These are phyloP conservation scores for Brassica nigra DNA, from an alignment of 345 rosid genomes.

Conservation along the genomic window DNA sequence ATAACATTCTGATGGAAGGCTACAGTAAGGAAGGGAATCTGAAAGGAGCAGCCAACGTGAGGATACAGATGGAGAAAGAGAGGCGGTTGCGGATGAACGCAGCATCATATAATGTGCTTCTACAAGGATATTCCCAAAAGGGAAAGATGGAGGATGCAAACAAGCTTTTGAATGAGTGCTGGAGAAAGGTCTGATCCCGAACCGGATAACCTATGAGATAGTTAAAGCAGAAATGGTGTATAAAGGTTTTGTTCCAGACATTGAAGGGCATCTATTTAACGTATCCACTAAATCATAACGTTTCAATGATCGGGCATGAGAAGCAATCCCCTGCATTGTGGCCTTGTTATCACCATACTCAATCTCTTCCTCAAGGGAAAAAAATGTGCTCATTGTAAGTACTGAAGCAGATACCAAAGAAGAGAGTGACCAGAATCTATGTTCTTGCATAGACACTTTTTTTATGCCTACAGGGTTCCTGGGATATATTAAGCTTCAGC, in stretches of 20 bases:
- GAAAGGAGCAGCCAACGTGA: slow-evolving; percentile 58
- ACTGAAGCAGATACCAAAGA: too few species aligned
- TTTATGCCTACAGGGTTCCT: not conserved
- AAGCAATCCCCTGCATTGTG: slow-evolving; percentile 1
- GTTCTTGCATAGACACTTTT: too few species aligned
- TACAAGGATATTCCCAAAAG: slow-evolving; percentile 64
- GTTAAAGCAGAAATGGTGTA: slow-evolving; percentile 74
- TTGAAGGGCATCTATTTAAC: slow-evolving; percentile 72
- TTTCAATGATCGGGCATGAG: not conserved
- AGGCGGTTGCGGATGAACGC: slow-evolving; percentile 61
- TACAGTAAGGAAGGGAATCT: slow-evolving; percentile 73
- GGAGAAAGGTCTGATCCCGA: slow-evolving; percentile 81
- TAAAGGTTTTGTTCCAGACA: slow-evolving; percentile 83
- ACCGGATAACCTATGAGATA: slow-evolving; percentile 63
- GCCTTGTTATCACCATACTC: slow-evolving; percentile 1
- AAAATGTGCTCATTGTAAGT: too few species aligned
- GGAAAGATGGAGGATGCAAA: slow-evolving; percentile 76
- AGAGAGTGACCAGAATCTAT: too few species aligned
- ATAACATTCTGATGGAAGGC: slow-evolving; percentile 74
- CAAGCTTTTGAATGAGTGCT: slow-evolving; percentile 80
- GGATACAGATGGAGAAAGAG: slow-evolving; percentile 69
- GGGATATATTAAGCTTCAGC: not conserved
- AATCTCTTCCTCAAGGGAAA: not conserved
- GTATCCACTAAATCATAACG: slow-evolving; percentile 36
- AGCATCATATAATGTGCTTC: slow-evolving; percentile 65